Evolutionary conservation across 2,329 filamentous ascomycete species (phyloP), one percentile per base, ranked within the genome.

Genomic region (Trichoderma polysporum): DNA sequence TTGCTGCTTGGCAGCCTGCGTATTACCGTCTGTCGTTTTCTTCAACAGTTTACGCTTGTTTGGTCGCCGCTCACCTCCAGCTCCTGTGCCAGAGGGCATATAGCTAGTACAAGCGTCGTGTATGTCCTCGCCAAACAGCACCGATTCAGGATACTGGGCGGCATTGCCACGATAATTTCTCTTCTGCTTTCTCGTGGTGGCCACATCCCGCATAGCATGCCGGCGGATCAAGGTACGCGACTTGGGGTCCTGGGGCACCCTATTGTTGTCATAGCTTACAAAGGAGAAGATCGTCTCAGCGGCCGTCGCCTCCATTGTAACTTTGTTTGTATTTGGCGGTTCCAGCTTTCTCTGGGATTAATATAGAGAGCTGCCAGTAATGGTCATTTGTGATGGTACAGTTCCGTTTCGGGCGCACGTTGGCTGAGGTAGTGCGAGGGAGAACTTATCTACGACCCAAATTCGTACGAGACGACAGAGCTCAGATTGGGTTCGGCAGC

Each of bases 221-320:
- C 45, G 58, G 9, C 58, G 58, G 29, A 61, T 61, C 15, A 61
- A 29, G 41, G 58, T 61, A 29, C 58, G 58, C 22, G 29, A 50
- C 45, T 37, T 49, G 19, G 58, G 58, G 15, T 61, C 58, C 58
- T 61, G 58, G 5, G 58, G 58, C 6, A 61, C 58, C 45, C 58
- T 37, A 19, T 60, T 27, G 19, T 61, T 61, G 31, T 61, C 58
- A 9, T 61, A 61, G 45, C 58, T 61, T 33, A 61, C 58, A 33
- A 49, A 61, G 29, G 58, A 61, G 58, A 61, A 61, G 5, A 31
- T 49, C 9, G 45, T 50, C 22, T 29, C 25, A 29, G 22, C 25
- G 25, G 47, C n/a, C 12, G 57, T 13, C 27, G 19, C 45, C 13
- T 25, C 31, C 58, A 61, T 61, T 9, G 4, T n/a, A 12, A 12